Base-by-base conservation (phyloP, 2,329 filamentous ascomycete genomes). In the Monosporascus ibericus region DNA sequence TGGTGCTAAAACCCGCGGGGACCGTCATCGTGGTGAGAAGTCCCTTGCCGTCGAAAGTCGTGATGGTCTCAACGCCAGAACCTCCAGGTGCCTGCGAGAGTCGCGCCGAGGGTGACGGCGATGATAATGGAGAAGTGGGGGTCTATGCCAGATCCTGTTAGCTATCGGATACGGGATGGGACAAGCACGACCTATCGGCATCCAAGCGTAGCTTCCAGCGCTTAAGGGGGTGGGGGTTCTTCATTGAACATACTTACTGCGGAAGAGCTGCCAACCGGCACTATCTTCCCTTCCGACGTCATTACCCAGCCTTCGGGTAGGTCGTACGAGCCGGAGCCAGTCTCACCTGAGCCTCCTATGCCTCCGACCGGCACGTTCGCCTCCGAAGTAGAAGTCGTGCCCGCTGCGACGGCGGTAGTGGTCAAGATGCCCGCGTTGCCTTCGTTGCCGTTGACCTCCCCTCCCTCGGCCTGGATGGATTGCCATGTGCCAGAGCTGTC, bases 221-320 rank as follows among this genome's bases (percentile, higher is more conserved):
- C 58, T 44, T 34, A 49, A 48, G 49, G 30, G 3, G 14, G 6
- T 40, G 40, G n/a, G 39, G 7, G 46, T 34, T 49, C 48, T 44
- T 51, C 52, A 36, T 51, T 46, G 49, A 61, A 64, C 61, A 54
- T 64, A 64, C 67, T 59, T 75, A 84, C 80, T 75, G 79, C 77
- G 64, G 82, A 82, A 73, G 83, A 82, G 71, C 79, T 82, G 60
- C 84, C 42, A 7, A n/a, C 80, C 65, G 88, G 88, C 65, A 90
- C 78, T 63, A 94, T 84, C 75, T 92, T 92, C 66, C 90, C 89
- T 60, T 84, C 81, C 56, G 84, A 77, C 48, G 85, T 89, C 72
- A 94, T 88, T 55, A 85, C 80, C 90, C 90, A 96, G 54, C 88
- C 90, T 63, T 78, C 82, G 40, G 92, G 90, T 54, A 95, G 48